Base-by-base conservation (phyloP, 495 filamentous ascomycete species). In the Lepidopterella palustris region DNA sequence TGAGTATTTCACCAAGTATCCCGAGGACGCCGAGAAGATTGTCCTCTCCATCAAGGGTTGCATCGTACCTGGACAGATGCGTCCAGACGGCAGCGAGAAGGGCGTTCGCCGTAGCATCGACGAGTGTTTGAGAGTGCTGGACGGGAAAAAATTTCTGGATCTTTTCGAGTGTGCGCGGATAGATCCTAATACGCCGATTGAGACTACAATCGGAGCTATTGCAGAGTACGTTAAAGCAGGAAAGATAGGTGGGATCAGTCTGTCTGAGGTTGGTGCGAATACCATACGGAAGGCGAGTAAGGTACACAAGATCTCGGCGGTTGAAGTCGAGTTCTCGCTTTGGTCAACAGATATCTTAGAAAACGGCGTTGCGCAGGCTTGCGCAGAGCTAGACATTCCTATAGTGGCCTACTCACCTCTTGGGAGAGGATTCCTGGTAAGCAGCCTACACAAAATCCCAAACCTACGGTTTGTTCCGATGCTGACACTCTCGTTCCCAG, bases 321-420 rank as follows among this genome's bases (percentile, higher is more conserved):
- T 92, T 21, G 91, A 96, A 71, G 83, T 87, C 23, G 91, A 96
- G 73, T 74, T 95, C 59, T 88, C 84, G 6, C 67, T 96, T 40
- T 91, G 78, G 68, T 70, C 78, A 4, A 82, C 82, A 10, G 80
- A 86, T n/a, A 83, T 86, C 40, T 71, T 92, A 11, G 71, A 80
- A 4, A 92, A 96, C 67, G 89, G 86, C 18, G 79, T 95, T 18
- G 87, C 86, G 4, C 74, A 76, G 27, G 79, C 84, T 1, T 95
- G 90, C 63, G 83, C 80, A 11, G 78, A 92, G 72, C 76, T 89
- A 40, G 73, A 76, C 27, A 87, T 90, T 68, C 88, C 90, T 0
- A 63, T 95, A 28, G 69, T 92, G 18, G 90, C 88, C 69, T 80
- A 86, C 69, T 83, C 81, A 39, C 83, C 83, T 0, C 70, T 86